These are phyloP conservation scores for Phytophthora melonis DNA, from an alignment of 352 stramenopile genomes.

Conservation along the genomic window DNA sequence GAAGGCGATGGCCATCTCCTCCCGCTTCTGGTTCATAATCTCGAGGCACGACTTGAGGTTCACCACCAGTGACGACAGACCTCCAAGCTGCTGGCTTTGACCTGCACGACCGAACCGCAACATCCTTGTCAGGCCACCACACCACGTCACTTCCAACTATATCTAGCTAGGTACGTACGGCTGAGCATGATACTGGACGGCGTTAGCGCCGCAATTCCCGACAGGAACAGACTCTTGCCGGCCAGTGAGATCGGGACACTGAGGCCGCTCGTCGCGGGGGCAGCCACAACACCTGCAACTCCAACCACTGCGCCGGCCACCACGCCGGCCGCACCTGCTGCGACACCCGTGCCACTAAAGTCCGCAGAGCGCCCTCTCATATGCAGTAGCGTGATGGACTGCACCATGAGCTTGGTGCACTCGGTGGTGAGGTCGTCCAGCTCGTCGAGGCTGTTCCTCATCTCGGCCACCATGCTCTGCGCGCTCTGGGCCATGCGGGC, in stretches of 20 bases:
- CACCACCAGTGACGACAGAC: slow-evolving; percentile 77
- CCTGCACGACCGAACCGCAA: slow-evolving; percentile 44
- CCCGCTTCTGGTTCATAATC: slow-evolving; percentile 88
- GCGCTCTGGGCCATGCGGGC: slow-evolving; percentile 76
- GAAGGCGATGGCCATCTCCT: slow-evolving; percentile 79
- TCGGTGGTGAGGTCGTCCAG: slow-evolving; percentile 84
- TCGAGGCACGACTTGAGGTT: slow-evolving; percentile 86
- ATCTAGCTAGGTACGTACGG: slow-evolving; percentile 54
- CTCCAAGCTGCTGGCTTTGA: slow-evolving; percentile 84
- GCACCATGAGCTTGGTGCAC: slow-evolving; percentile 88
- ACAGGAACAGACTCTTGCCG: slow-evolving; percentile 88
- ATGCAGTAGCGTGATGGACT: slow-evolving; percentile 88
- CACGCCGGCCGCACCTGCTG: slow-evolving; percentile 77
- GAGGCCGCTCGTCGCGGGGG: slow-evolving; percentile 80
- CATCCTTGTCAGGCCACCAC: background rate
- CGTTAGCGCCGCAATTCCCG: slow-evolving; percentile 77
- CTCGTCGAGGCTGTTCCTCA: slow-evolving; percentile 80
- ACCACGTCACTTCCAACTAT: background rate
- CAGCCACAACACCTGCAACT: slow-evolving; percentile 76
- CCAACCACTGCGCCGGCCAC: slow-evolving; percentile 86
- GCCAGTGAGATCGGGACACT: slow-evolving; percentile 85
- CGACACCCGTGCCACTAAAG: slow-evolving; percentile 88
- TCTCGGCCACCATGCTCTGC: slow-evolving; percentile 71
- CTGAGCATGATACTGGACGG: slow-evolving; percentile 89
- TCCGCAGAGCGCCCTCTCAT: slow-evolving; percentile 80